These are phyloP conservation scores for Geotrichum siamense DNA, from an alignment of 1,139 yeast genomes.

Conservation along the genomic window DNA sequence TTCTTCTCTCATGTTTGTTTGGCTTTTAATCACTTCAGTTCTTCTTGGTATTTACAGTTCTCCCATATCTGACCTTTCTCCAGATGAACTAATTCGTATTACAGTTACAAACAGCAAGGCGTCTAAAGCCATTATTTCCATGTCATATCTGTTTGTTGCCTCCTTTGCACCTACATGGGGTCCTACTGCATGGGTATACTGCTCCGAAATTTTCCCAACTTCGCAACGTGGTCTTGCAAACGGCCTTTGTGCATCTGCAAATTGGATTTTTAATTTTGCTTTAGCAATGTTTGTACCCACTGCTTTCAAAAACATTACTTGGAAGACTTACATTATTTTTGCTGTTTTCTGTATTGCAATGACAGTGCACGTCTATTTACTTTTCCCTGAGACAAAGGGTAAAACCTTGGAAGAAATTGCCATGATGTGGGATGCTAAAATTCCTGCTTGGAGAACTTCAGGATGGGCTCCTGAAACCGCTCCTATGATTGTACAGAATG, in stretches of 20 bases:
- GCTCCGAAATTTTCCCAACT: slow-evolving; percentile 51
- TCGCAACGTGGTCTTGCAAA: slow-evolving; percentile 50
- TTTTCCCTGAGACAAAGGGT: slow-evolving; percentile 60
- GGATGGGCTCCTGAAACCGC: slow-evolving; percentile 24
- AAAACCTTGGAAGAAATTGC: slow-evolving; percentile 58
- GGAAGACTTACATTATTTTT: slow-evolving; percentile 54
- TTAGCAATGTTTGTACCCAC: slow-evolving; percentile 48
- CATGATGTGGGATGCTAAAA: slow-evolving; percentile 49
- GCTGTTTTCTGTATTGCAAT: slow-evolving; percentile 52
- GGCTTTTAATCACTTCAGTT: slow-evolving; percentile 42
- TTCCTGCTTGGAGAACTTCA: slow-evolving; percentile 56
- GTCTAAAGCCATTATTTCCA: slow-evolving; percentile 49
- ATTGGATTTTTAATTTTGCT: slow-evolving; percentile 56
- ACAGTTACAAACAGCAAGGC: slow-evolving; percentile 37
- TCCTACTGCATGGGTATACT: slow-evolving; percentile 53
- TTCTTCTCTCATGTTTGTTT: slow-evolving; percentile 41
- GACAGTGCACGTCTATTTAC: slow-evolving; percentile 50
- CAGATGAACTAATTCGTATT: slow-evolving; percentile 44
- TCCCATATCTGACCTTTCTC: slow-evolving; percentile 34
- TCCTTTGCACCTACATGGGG: slow-evolving; percentile 68
- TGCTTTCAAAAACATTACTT: slow-evolving; percentile 49
- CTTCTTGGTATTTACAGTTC: slow-evolving; percentile 39
- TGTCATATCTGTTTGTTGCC: slow-evolving; percentile 55
- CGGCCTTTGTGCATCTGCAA: slow-evolving; percentile 51
- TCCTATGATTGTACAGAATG: background rate